Percentiles rank a stretch among this genome's conserved stretches.
phyloP scores from a whole-genome alignment of 345 rosid genomes.

The Dipteronia dyeriana region DNA sequence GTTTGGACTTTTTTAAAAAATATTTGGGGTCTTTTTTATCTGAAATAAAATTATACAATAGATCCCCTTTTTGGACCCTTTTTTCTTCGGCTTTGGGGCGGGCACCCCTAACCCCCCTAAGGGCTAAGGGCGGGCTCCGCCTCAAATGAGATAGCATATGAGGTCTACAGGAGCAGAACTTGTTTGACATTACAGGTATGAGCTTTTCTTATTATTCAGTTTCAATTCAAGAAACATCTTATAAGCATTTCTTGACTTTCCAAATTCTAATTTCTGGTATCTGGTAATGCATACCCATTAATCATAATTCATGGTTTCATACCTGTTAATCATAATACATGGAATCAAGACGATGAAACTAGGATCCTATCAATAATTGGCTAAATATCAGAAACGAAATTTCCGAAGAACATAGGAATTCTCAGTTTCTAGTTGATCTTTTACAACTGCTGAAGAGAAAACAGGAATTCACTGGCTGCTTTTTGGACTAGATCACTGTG shows the following conservation, averaged over 20 bases:
- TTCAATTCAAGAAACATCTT: not conserved
- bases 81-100: too few species aligned
- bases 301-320: not conserved
- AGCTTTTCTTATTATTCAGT: not conserved
- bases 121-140: too few species aligned
- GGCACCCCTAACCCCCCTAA: too few species aligned
- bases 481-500: not conserved
- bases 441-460: too few species aligned
- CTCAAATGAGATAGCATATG: constrained; percentile 75
- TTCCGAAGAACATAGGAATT: not conserved
- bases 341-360: not conserved
- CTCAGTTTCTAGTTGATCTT: too few species aligned
- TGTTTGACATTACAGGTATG: constrained; percentile 88
- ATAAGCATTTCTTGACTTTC: not conserved
- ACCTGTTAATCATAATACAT: not conserved
- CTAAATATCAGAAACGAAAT: not conserved
- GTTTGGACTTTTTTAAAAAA: too few species aligned
- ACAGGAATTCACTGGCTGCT: too few species aligned
- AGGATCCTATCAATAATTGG: too few species aligned
- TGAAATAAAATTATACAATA: too few species aligned
- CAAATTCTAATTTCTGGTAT: not conserved
- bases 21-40: too few species aligned
- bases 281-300: not conserved
- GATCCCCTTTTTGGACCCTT: too few species aligned
- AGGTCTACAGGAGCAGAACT: constrained; percentile 73